Percentiles rank a stretch among this genome's conserved stretches.
Evolutionary conservation across 768 basidiomycete species (phyloP).

Genomic region (Trametes sanguinea): DNA sequence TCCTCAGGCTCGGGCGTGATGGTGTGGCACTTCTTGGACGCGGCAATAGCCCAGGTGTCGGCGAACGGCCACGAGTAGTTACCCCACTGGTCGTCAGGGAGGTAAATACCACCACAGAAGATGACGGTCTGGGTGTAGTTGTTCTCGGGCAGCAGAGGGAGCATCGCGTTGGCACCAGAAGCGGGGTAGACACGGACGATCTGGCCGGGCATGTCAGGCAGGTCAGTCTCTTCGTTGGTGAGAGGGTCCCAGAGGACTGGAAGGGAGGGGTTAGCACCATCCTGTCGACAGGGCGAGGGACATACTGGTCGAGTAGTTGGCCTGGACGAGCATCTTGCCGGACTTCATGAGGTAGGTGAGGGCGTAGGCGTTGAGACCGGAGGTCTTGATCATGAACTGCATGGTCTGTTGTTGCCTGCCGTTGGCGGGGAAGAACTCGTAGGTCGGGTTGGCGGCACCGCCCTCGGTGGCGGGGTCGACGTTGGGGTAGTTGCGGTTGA

Average conservation of each 20-base stretch:
- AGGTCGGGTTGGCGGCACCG: constrained; percentile 77
- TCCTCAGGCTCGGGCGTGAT: constrained; percentile 85
- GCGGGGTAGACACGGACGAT: constrained; percentile 88
- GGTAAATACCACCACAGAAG: constrained; percentile 89
- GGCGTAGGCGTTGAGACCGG: constrained; percentile 77
- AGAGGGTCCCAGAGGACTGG: constrained; percentile 54
- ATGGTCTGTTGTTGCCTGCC: constrained; percentile 49
- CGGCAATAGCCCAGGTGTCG: constrained; percentile 72
- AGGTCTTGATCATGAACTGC: constrained; percentile 70
- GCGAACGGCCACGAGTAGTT: constrained; percentile 73
- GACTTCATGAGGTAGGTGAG: constrained; percentile 75
- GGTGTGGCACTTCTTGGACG: constrained; percentile 74
- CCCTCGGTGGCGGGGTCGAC: constrained; percentile 62
- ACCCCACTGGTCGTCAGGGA: constrained; percentile 73
- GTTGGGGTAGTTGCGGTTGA: constrained; percentile 76
- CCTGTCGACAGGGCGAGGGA: constrained; percentile 18
- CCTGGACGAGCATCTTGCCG: constrained; percentile 80
- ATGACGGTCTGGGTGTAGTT: constrained; percentile 83
- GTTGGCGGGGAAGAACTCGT: constrained; percentile 77
- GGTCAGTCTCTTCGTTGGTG: constrained; percentile 56
- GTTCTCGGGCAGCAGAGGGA: constrained; percentile 88
- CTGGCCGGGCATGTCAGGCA: constrained; percentile 72
- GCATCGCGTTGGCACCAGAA: constrained; percentile 85
- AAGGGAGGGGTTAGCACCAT: constrained; percentile 6
- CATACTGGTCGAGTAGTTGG: constrained; percentile 76